phyloP scores from a whole-genome alignment of 176 grass and related monocot genomes.

The Raddia distichophylla region DNA sequence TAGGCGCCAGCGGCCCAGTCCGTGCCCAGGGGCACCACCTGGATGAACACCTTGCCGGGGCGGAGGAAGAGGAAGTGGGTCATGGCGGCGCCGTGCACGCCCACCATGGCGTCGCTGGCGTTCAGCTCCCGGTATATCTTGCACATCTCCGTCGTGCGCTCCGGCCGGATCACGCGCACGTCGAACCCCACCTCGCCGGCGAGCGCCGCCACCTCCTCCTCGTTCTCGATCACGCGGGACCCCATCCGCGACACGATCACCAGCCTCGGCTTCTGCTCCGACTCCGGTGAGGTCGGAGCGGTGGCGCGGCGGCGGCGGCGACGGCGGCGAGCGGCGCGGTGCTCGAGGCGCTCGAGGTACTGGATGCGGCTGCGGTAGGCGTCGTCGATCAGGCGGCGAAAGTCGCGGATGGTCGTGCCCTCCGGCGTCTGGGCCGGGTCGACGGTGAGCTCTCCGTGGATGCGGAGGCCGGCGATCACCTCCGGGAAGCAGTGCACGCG shows the following conservation, averaged over 20 bases:
- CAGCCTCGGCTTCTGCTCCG: constrained; percentile 32
- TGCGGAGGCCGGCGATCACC: constrained; percentile 74
- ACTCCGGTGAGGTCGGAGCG: too few relatives aligned
- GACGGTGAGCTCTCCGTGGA: constrained; percentile 80
- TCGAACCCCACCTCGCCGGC: constrained; percentile 60
- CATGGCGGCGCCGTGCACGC: constrained; percentile 96
- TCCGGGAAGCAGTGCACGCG: constrained; percentile 89
- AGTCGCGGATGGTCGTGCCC: constrained; percentile 62
- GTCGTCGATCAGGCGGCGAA: constrained; percentile 68
- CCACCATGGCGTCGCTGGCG: constrained; percentile 90
- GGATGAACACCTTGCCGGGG: constrained; percentile 77
- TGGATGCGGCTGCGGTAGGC: constrained; percentile 61
- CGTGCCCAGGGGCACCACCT: constrained; percentile 74
- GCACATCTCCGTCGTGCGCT: constrained; percentile 61
- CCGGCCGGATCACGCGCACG: constrained; percentile 64
- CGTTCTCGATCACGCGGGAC: constrained; percentile 83
- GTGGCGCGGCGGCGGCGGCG: neutral
- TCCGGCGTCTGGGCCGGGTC: constrained; percentile 46
- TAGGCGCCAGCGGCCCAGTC: constrained; percentile 73
- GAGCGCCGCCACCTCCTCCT: constrained; percentile 41
- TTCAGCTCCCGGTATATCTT: constrained; percentile 77
- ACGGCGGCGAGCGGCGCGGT: constrained; percentile 27
- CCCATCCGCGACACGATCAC: constrained; percentile 62
- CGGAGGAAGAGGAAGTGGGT: constrained; percentile 93
- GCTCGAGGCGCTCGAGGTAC: constrained; percentile 48